A percentile compares a stretch with the other conserved stretches of the same genome.
Conservation (phyloP, 1,139 yeast species). For the Yarrowia galli region DNA sequence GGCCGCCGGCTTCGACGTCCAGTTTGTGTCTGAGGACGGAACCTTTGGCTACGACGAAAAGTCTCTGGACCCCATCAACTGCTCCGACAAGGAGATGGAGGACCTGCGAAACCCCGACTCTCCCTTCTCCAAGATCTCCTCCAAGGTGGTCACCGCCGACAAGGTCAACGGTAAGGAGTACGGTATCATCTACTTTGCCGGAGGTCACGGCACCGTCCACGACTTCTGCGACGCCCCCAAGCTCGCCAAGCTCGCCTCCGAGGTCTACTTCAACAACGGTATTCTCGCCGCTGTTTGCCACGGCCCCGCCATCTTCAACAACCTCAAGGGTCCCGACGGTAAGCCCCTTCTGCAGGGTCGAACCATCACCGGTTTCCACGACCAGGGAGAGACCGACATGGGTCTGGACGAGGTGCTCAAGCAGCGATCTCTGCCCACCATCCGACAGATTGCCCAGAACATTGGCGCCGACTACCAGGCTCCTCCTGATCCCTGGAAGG, state of each 20-base stretch:
- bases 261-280: constrained; percentile 60
- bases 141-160: constrained; percentile 31
- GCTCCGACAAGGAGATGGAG: constrained; percentile 23
- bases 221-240: constrained; percentile 61
- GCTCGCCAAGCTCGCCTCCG: constrained; percentile 57
- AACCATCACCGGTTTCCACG: constrained; percentile 67
- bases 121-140: constrained; percentile 14
- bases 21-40: constrained; percentile 66
- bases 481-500: constrained; percentile 60
- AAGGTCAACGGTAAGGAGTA: constrained; percentile 55
- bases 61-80: constrained; percentile 49
- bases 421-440: constrained; percentile 40
- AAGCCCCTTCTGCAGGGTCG: constrained; percentile 59
- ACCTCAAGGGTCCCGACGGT: constrained; percentile 56
- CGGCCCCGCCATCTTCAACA: constrained; percentile 65
- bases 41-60: constrained; percentile 62
- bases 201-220: constrained; percentile 68
- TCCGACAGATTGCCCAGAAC: constrained; percentile 20
- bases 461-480: constrained; percentile 56
- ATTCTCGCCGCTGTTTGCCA: constrained; percentile 73
- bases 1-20: constrained; percentile 60
- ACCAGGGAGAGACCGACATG: constrained; percentile 59
- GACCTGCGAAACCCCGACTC: constrained; percentile 31
- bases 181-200: constrained; percentile 65
- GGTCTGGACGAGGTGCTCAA: constrained; percentile 51